A percentile compares a stretch with the other conserved stretches of the same genome.
Evolutionary conservation across 768 basidiomycete genomes (phyloP).

Genomic region (Leccinum boreale): DNA sequence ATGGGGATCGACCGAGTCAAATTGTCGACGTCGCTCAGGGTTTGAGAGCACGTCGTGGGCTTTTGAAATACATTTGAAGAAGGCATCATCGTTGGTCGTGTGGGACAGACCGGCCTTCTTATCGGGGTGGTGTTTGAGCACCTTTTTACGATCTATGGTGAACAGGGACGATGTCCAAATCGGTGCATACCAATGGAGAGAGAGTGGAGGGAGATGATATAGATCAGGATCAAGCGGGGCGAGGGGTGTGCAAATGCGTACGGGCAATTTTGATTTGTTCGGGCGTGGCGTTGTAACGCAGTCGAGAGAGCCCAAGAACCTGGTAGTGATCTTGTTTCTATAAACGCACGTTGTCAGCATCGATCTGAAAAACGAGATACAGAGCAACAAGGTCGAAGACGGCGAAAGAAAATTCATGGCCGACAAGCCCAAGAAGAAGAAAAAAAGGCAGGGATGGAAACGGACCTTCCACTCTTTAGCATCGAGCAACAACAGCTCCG

Average conservation of each 20-base stretch:
- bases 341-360: conserved; percentile 7
- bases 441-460: background rate
- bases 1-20: conserved; percentile 90
- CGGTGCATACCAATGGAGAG: background rate
- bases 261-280: conserved; percentile 97
- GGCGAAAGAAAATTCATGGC: background rate
- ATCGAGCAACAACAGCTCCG: conserved; percentile 70
- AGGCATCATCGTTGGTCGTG: conserved; percentile 93
- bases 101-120: conserved; percentile 81
- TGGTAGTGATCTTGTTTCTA: conserved; percentile 99
- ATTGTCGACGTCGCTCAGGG: conserved; percentile 85
- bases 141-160: conserved; percentile 87
- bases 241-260: conserved; percentile 42
- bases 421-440: background rate
- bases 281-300: conserved; percentile 80
- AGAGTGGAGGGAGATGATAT: background rate
- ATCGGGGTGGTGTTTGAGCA: conserved; percentile 98
- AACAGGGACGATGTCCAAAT: background rate
- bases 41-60: conserved; percentile 93
- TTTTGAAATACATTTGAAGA: conserved; percentile 99
- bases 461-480: conserved; percentile 97
- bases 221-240: conserved; percentile 13
- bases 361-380: background rate
- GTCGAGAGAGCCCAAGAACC: conserved; percentile 89
- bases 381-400: background rate